Percentiles rank a stretch among this genome's conserved stretches.
Evolutionary conservation across 2,329 filamentous ascomycete genomes (phyloP).

Genomic region (Anthostomella pinea): DNA sequence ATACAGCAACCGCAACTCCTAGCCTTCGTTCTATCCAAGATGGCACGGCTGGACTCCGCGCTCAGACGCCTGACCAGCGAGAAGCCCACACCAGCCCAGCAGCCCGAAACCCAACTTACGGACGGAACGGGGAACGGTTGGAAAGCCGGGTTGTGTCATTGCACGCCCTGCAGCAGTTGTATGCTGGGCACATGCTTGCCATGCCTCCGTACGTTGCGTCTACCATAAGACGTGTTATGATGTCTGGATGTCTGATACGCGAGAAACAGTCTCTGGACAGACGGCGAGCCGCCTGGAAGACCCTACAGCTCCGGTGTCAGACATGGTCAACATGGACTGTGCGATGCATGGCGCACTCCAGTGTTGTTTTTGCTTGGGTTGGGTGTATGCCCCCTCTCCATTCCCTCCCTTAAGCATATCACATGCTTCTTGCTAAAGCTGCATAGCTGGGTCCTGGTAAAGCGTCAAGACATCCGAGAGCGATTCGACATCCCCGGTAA

Average conservation of each 20-base stretch:
- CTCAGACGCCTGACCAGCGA: conserved; percentile 3
- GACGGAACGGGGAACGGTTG: conserved; percentile 11
- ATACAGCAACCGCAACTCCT: too few species aligned
- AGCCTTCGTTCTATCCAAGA: too few species aligned
- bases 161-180: conserved; percentile 39
- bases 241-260: too few species aligned
- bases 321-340: conserved; percentile 42
- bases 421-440: too few species aligned
- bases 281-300: conserved; percentile 44
- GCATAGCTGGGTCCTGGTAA: conserved; percentile 46
- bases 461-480: conserved; percentile 52
- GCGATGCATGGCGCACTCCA: conserved; percentile 38
- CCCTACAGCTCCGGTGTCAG: conserved; percentile 38
- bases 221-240: too few species aligned
- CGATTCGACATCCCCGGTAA: conserved; percentile 52
- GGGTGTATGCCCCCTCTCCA: conserved; percentile 36
- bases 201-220: conserved; percentile 39
- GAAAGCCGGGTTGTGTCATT: conserved; percentile 37
- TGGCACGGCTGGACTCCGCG: too few species aligned
- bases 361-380: conserved; percentile 41
- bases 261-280: conserved; percentile 39
- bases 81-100: conserved; percentile 4
- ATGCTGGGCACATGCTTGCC: conserved; percentile 40
- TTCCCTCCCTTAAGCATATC: not conserved
- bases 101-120: conserved; percentile 8